Conservation (phyloP, 1,284 basidiomycete species). For the Pyrrhoderma noxium region DNA sequence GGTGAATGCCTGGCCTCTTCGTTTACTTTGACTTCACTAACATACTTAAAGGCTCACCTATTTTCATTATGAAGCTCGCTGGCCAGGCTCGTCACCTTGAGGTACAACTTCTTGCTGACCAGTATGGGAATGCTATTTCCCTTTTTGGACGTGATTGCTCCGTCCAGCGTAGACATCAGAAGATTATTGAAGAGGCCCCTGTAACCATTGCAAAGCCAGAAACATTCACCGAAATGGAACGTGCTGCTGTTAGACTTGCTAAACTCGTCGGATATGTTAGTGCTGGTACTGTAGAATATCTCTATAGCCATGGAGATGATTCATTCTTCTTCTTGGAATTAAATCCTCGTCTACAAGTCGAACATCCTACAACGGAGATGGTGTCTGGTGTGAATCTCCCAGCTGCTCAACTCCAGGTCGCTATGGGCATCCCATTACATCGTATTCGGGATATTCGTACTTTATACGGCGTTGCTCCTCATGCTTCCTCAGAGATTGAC, state of each 20-base stretch:
- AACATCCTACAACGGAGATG: slow-evolving; percentile 99
- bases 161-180: slow-evolving; percentile 98
- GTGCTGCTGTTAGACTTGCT: slow-evolving; percentile 93
- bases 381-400: slow-evolving; percentile 98
- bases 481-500: slow-evolving; percentile 87
- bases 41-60: slow-evolving; percentile 75
- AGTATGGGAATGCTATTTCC: slow-evolving; percentile 99
- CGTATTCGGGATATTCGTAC: slow-evolving; percentile 95
- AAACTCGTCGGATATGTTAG: slow-evolving; percentile 99
- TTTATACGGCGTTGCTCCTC: slow-evolving; percentile 89
- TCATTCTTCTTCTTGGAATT: slow-evolving; percentile 97
- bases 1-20: slow-evolving; percentile 43
- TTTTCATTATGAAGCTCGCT: slow-evolving; percentile 99
- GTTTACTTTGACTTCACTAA: slow-evolving; percentile 14
- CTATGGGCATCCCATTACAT: slow-evolving; percentile 97
- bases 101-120: slow-evolving; percentile 97
- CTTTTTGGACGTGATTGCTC: slow-evolving; percentile 99
- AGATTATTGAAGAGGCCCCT: slow-evolving; percentile 99
- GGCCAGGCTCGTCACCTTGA: slow-evolving; percentile 96
- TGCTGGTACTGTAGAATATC: slow-evolving; percentile 98
- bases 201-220: slow-evolving; percentile 93
- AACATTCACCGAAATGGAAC: slow-evolving; percentile 96
- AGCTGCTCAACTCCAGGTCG: slow-evolving; percentile 93
- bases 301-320: slow-evolving; percentile 92
- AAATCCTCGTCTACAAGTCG: slow-evolving; percentile 99